Evolutionary conservation across 768 basidiomycete species (phyloP).

Genomic region (Boletus patriciae): DNA sequence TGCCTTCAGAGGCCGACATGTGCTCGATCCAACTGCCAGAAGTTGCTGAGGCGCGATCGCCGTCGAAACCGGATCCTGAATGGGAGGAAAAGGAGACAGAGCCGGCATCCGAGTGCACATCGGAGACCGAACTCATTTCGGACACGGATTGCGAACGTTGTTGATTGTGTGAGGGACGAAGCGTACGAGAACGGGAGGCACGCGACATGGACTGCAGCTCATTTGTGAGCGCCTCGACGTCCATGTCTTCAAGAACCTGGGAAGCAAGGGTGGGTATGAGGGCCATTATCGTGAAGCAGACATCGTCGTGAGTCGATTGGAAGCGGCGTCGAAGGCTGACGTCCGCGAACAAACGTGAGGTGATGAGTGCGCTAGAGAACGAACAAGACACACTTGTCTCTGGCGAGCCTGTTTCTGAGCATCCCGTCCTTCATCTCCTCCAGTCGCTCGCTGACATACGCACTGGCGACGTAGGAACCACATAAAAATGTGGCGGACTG

Average conservation of each 20-base stretch:
- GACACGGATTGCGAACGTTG: constrained; percentile 35
- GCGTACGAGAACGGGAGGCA: constrained; percentile 25
- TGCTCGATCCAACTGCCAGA: constrained; percentile 49
- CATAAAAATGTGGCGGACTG: constrained; percentile 55
- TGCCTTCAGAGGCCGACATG: constrained; percentile 26
- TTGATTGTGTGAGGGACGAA: constrained; percentile 8
- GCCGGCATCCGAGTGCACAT: constrained; percentile 45
- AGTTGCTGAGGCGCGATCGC: constrained; percentile 37
- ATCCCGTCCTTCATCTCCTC: constrained; percentile 66
- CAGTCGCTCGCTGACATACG: constrained; percentile 60
- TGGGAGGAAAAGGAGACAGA: constrained; percentile 42
- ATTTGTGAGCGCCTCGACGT: constrained; percentile 69
- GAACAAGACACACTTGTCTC: constrained; percentile 46
- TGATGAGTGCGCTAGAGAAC: not conserved
- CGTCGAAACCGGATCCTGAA: constrained; percentile 39
- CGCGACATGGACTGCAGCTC: constrained; percentile 51
- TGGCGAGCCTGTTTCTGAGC: constrained; percentile 58
- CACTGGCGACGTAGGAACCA: constrained; percentile 59
- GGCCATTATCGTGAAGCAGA: constrained; percentile 72
- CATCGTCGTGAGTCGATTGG: constrained; percentile 72
- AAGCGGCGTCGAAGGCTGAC: constrained; percentile 70
- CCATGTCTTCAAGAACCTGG: constrained; percentile 68
- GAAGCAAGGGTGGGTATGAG: constrained; percentile 64
- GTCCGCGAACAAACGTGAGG: constrained; percentile 2
- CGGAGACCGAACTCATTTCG: constrained; percentile 39